phyloP scores from a whole-genome alignment of 495 filamentous ascomycete species.

The Pseudoneurospora amorphoporcata region DNA sequence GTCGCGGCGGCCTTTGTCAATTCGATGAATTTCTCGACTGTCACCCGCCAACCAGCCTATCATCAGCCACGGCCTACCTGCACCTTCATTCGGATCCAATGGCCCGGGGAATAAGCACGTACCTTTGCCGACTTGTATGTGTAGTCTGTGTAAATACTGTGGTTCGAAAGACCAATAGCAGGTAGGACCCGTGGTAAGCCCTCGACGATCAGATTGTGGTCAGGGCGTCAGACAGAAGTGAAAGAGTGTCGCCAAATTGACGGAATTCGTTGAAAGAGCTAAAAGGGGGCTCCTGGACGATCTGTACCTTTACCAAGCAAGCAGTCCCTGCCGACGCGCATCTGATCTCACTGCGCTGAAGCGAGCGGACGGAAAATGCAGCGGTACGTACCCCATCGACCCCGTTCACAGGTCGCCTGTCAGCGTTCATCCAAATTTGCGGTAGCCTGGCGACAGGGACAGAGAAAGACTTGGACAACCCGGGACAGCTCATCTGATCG shows the following conservation, averaged over 20 bases:
- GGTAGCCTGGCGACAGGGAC: background rate
- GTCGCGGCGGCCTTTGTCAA: background rate
- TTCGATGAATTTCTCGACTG: background rate
- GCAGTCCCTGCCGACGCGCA: slow-evolving; percentile 1
- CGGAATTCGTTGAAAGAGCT: background rate
- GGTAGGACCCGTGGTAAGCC: background rate
- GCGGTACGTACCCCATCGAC: background rate
- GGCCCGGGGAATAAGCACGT: background rate
- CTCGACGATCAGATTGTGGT: background rate
- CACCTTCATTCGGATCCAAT: background rate
- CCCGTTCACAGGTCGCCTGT: slow-evolving; percentile 2
- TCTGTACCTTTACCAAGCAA: background rate
- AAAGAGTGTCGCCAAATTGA: background rate
- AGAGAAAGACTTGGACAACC: background rate
- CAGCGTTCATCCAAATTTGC: slow-evolving; percentile 9
- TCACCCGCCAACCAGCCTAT: background rate
- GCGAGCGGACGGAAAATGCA: slow-evolving; percentile 6
- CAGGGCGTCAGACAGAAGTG: background rate
- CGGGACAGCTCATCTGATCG: background rate
- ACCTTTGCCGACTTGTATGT: background rate
- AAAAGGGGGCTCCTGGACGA: background rate
- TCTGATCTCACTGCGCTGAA: slow-evolving; percentile 21
- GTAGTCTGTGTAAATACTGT: background rate
- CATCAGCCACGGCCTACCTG: background rate
- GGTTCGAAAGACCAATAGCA: background rate